A percentile compares a stretch with the other conserved stretches of the same genome.
These are phyloP conservation scores for Lasiodiplodia hormozganensis DNA, from an alignment of 2,329 filamentous ascomycete genomes.

Conservation along the genomic window DNA sequence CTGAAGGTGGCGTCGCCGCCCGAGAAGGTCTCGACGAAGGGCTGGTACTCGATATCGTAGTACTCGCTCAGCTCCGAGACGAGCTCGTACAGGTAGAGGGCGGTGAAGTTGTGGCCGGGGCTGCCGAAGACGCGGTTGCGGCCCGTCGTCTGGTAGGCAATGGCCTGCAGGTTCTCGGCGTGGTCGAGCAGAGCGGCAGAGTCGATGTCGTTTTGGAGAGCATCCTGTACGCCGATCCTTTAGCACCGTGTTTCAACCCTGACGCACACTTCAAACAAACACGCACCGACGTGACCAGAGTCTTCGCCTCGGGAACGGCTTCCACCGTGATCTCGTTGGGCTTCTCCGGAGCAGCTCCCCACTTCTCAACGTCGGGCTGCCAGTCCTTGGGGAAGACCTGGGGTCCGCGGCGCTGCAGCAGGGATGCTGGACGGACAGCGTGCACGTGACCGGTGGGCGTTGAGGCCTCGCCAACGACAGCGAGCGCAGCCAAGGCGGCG, in stretches of 20 bases:
- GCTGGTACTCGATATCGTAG: constrained; percentile 45
- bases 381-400: constrained; percentile 1
- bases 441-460: constrained; percentile 5
- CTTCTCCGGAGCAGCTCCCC: constrained; percentile 8
- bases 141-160: constrained; percentile 40
- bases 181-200: constrained; percentile 42
- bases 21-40: constrained; percentile 45
- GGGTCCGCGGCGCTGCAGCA: constrained; percentile 6
- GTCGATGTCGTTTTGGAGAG: constrained; percentile 40
- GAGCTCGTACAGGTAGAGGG: constrained; percentile 43
- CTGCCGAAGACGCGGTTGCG: constrained; percentile 47
- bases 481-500: constrained; percentile 16
- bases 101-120: constrained; percentile 43
- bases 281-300: constrained; percentile 10
- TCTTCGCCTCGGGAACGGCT: background rate
- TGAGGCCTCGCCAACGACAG: background rate
- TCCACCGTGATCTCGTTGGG: constrained; percentile 10
- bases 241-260: background rate
- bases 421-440: background rate
- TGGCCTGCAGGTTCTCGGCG: constrained; percentile 42
- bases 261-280: background rate
- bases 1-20: constrained; percentile 39
- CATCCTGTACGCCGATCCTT: constrained; percentile 25
- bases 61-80: constrained; percentile 39
- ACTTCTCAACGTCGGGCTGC: constrained; percentile 7